These are phyloP conservation scores for Naegleria fowleri DNA, from an alignment of 208 protist genomes.

Conservation along the genomic window DNA sequence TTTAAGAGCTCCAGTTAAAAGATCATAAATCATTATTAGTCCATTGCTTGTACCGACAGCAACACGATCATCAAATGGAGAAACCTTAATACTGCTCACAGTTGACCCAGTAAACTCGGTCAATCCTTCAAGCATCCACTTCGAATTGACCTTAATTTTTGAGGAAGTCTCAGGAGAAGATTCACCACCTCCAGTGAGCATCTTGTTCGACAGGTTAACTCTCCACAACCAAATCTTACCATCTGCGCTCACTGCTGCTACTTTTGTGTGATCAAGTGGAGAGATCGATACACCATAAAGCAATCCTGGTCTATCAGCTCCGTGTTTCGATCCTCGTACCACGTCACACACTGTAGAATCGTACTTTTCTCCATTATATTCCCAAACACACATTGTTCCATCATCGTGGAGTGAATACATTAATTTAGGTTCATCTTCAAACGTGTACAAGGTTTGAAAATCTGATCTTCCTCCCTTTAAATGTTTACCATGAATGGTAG, in stretches of 20 bases:
- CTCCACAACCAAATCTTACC: neutral
- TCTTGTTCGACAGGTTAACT: neutral
- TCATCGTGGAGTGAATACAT: constrained; percentile 5
- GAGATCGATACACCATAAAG: constrained; percentile 3
- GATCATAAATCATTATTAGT: neutral
- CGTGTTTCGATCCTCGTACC: neutral
- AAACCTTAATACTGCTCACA: neutral
- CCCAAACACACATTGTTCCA: neutral
- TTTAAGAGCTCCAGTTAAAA: neutral
- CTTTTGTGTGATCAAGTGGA: neutral
- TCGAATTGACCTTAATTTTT: neutral
- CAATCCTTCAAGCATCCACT: constrained; percentile 13
- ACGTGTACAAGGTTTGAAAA: neutral
- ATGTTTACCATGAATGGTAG: neutral
- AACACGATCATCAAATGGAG: neutral
- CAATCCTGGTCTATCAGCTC: constrained; percentile 23
- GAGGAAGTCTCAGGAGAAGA: neutral
- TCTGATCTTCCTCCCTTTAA: constrained; percentile 1
- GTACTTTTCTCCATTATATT: neutral
- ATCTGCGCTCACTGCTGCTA: neutral
- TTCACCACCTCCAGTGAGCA: neutral
- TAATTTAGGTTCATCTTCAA: neutral
- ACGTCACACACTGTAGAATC: neutral
- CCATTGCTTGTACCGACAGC: constrained; percentile 18
- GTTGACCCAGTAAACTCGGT: neutral